Percentiles rank a stretch among this genome's conserved stretches.
Conservation (phyloP, 192 early-diverging fungal species). For the Chytriomyces sp. region DNA sequence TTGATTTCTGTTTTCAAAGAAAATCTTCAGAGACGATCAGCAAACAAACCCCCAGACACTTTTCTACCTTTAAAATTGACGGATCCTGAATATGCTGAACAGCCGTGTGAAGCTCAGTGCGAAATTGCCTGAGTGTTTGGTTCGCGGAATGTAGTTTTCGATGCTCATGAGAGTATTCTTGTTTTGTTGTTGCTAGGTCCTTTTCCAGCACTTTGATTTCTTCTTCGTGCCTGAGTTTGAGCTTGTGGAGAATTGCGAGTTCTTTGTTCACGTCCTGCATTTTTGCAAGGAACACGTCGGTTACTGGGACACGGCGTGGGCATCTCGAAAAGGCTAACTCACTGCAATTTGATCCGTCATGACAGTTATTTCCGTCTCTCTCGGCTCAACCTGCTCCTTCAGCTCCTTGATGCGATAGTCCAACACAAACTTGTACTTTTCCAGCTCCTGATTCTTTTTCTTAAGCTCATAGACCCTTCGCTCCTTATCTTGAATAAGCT, state of each 20-base stretch:
- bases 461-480: conserved; percentile 61
- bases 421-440: conserved; percentile 67
- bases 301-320: neutral
- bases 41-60: neutral
- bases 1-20: conserved; percentile 21
- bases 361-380: conserved; percentile 58
- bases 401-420: conserved; percentile 64
- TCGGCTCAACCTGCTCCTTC: conserved; percentile 63
- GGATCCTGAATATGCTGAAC: conserved; percentile 58
- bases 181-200: conserved; percentile 37
- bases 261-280: conserved; percentile 52
- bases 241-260: conserved; percentile 44
- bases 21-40: neutral
- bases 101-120: conserved; percentile 45
- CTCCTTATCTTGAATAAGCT: conserved; percentile 65
- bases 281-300: neutral
- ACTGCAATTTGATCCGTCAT: conserved; percentile 56
- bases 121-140: conserved; percentile 41
- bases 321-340: neutral
- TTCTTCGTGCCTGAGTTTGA: conserved; percentile 36
- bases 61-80: conserved; percentile 36
- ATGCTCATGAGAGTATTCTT: conserved; percentile 38
- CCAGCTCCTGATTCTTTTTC: conserved; percentile 68
- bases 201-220: conserved; percentile 37
- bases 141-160: conserved; percentile 38